A percentile compares a stretch with the other conserved stretches of the same genome.
These are phyloP conservation scores for Boletus bicolor DNA, from an alignment of 768 basidiomycete genomes.

Conservation along the genomic window DNA sequence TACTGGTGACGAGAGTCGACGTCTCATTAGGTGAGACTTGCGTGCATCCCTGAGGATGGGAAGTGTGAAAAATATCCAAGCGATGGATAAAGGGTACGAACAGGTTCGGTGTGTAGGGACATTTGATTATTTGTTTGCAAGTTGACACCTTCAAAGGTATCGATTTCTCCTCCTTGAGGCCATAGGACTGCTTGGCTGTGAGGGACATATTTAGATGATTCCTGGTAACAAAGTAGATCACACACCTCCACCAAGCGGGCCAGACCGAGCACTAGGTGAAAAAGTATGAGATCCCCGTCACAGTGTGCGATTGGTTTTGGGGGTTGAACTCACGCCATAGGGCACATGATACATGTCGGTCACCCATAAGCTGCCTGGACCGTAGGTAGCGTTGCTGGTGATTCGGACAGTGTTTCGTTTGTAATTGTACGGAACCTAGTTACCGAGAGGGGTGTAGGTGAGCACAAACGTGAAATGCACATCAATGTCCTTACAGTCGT, in stretches of 20 bases:
- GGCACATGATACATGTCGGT: constrained; percentile 65
- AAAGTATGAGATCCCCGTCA: constrained; percentile 1
- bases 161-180: constrained; percentile 71
- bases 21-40: constrained; percentile 48
- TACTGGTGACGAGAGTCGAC: constrained; percentile 51
- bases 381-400: constrained; percentile 50
- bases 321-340: constrained; percentile 46
- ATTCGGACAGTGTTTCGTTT: constrained; percentile 73
- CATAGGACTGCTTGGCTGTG: constrained; percentile 50
- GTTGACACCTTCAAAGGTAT: constrained; percentile 84
- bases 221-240: not conserved
- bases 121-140: constrained; percentile 60
- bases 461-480: not conserved
- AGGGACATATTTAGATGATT: not conserved
- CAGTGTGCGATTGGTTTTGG: not conserved
- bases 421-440: constrained; percentile 37
- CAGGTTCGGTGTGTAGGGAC: constrained; percentile 67
- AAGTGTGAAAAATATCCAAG: not conserved
- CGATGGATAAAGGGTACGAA: constrained; percentile 20
- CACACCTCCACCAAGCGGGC: constrained; percentile 56
- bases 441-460: not conserved
- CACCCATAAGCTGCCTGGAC: constrained; percentile 61
- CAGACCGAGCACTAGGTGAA: constrained; percentile 61
- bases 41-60: constrained; percentile 44
- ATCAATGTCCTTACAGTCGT: constrained; percentile 38